Evolutionary conservation across 768 basidiomycete species (phyloP).

Genomic region (Tulasnella sp.): DNA sequence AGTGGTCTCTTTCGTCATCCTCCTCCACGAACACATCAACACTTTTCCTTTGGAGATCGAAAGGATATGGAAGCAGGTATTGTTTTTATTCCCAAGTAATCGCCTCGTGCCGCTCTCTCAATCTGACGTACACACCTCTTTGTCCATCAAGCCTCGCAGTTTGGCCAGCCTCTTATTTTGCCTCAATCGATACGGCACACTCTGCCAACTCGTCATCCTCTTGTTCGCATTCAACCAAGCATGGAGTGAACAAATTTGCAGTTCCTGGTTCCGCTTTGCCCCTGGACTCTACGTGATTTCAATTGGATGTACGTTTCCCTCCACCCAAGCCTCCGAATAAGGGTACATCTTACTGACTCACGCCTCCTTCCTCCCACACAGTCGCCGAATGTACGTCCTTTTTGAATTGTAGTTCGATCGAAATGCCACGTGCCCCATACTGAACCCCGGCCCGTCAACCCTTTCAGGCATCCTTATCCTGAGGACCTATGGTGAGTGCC

Average conservation of each 20-base stretch:
- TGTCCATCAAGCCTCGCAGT: background rate
- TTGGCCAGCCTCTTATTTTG: background rate
- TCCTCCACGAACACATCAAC: background rate
- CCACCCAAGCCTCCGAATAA: background rate
- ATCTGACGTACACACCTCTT: background rate
- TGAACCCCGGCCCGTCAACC: background rate
- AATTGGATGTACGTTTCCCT: background rate
- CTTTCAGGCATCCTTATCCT: background rate
- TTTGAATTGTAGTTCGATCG: background rate
- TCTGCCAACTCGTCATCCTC: background rate
- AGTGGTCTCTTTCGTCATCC: background rate
- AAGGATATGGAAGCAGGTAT: conserved; percentile 11
- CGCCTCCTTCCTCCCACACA: background rate
- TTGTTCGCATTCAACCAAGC: background rate
- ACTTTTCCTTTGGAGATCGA: background rate
- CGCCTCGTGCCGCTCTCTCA: background rate
- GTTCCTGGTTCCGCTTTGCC: conserved; percentile 1
- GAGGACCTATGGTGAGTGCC: conserved; percentile 1
- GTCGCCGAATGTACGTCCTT: conserved; percentile 9
- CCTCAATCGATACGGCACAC: conserved; percentile 1
- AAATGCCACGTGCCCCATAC: background rate
- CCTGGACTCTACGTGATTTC: background rate
- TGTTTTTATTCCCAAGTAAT: background rate
- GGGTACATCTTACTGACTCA: background rate
- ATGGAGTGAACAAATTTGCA: background rate